These are phyloP conservation scores for Bisporella sp. DNA, from an alignment of 2,329 filamentous ascomycete species.

Conservation along the genomic window DNA sequence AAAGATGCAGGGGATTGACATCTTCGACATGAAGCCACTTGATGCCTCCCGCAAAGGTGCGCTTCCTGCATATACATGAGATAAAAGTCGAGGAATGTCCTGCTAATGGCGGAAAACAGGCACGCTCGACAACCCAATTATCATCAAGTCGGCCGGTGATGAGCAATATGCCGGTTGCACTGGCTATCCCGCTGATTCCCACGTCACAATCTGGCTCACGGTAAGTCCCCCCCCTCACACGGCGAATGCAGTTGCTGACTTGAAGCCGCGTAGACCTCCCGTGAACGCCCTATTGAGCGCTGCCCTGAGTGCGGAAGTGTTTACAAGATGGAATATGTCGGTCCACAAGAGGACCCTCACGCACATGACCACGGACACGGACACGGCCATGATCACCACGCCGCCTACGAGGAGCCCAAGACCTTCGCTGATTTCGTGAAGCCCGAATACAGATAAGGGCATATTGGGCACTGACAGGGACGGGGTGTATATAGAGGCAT, in stretches of 20 bases:
- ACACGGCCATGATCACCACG: slow-evolving; percentile 46
- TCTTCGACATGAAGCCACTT: slow-evolving; percentile 97
- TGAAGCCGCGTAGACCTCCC: slow-evolving; percentile 57
- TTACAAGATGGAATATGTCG: slow-evolving; percentile 97
- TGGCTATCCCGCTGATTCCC: slow-evolving; percentile 85
- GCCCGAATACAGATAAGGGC: slow-evolving; percentile 80
- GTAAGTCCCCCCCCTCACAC: slow-evolving; percentile 41
- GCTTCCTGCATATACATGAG: not conserved
- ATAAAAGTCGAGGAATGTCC: not conserved
- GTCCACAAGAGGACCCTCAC: slow-evolving; percentile 61
- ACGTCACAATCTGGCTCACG: slow-evolving; percentile 84
- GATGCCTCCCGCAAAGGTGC: slow-evolving; percentile 82
- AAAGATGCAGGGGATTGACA: slow-evolving; percentile 97
- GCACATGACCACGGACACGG: slow-evolving; percentile 44
- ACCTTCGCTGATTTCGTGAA: slow-evolving; percentile 94
- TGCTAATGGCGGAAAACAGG: slow-evolving; percentile 41
- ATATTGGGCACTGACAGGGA: not conserved
- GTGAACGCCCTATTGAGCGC: slow-evolving; percentile 85
- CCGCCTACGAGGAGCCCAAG: slow-evolving; percentile 75
- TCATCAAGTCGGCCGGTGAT: slow-evolving; percentile 84
- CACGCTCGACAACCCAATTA: slow-evolving; percentile 83
- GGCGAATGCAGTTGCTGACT: not conserved
- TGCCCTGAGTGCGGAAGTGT: slow-evolving; percentile 95
- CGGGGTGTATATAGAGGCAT: not conserved
- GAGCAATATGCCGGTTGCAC: slow-evolving; percentile 98